Evolutionary conservation across 441 rosid species (phyloP).

Genomic region (Erysimum pusillum): DNA sequence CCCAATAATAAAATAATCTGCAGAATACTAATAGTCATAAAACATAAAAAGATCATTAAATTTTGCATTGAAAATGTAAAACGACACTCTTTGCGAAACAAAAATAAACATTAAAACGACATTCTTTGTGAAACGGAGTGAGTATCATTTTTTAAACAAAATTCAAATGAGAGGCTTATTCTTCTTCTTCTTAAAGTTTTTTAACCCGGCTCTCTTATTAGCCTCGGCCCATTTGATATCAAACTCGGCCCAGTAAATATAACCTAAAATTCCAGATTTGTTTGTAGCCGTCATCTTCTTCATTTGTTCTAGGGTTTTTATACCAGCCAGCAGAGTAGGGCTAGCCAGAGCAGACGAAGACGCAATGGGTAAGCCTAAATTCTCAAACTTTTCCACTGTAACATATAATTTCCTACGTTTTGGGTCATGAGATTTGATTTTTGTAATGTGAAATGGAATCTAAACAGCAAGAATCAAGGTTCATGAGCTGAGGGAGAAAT

Average conservation of each 20-base stretch:
- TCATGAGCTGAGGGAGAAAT: constrained; percentile 88
- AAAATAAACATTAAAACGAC: too few relatives aligned
- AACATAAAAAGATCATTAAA: too few relatives aligned
- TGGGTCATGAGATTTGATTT: not conserved
- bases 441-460: constrained; percentile 23
- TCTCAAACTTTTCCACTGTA: not conserved
- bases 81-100: too few relatives aligned
- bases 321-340: not conserved
- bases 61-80: too few relatives aligned
- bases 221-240: not conserved
- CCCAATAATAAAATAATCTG: too few relatives aligned
- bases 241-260: not conserved
- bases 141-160: too few relatives aligned
- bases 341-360: constrained; percentile 21
- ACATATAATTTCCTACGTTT: not conserved
- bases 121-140: too few relatives aligned
- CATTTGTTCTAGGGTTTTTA: constrained; percentile 26
- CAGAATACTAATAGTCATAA: too few relatives aligned
- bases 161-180: too few relatives aligned
- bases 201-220: too few relatives aligned
- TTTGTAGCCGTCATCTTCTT: constrained; percentile 38
- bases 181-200: too few relatives aligned
- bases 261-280: constrained; percentile 34
- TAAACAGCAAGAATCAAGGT: constrained; percentile 89
- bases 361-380: constrained; percentile 39